A percentile compares a stretch with the other conserved stretches of the same genome.
Conservation (phyloP, 495 filamentous ascomycete species). For the Aspergillus nidulans region DNA sequence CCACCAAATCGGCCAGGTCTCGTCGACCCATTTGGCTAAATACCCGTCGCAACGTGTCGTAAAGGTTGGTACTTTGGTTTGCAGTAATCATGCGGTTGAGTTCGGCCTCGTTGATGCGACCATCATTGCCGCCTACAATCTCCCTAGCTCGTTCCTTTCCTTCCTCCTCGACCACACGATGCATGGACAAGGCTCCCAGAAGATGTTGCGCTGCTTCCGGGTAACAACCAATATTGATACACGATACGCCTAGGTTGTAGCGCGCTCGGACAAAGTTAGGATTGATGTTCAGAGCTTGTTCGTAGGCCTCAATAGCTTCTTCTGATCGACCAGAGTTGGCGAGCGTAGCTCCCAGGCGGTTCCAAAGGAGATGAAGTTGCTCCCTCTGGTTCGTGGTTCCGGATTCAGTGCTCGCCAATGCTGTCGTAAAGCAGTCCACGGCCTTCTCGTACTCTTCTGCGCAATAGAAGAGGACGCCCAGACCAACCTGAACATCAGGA, state of each 20-base stretch:
- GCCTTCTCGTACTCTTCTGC: conserved; percentile 97
- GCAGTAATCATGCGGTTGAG: conserved; percentile 78
- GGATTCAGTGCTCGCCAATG: conserved; percentile 74
- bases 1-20: conserved; percentile 82
- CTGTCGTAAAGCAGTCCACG: conserved; percentile 94
- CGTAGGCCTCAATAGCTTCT: conserved; percentile 95
- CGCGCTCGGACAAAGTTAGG: conserved; percentile 95
- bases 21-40: conserved; percentile 90
- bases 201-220: conserved; percentile 90
- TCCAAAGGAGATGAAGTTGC: conserved; percentile 93
- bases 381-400: conserved; percentile 69
- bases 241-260: conserved; percentile 93
- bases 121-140: conserved; percentile 63
- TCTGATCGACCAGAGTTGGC: conserved; percentile 90
- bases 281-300: conserved; percentile 79
- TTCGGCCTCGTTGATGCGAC: conserved; percentile 58
- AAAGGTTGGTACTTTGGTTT: conserved; percentile 94
- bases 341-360: conserved; percentile 91
- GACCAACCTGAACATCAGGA: conserved; percentile 94
- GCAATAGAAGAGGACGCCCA: conserved; percentile 97
- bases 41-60: conserved; percentile 86
- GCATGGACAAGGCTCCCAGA: conserved; percentile 93
- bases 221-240: conserved; percentile 96
- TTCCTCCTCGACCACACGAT: conserved; percentile 85
- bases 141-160: conserved; percentile 77